phyloP scores from a whole-genome alignment of 1,139 yeast species.

The Geotrichum australiense region DNA sequence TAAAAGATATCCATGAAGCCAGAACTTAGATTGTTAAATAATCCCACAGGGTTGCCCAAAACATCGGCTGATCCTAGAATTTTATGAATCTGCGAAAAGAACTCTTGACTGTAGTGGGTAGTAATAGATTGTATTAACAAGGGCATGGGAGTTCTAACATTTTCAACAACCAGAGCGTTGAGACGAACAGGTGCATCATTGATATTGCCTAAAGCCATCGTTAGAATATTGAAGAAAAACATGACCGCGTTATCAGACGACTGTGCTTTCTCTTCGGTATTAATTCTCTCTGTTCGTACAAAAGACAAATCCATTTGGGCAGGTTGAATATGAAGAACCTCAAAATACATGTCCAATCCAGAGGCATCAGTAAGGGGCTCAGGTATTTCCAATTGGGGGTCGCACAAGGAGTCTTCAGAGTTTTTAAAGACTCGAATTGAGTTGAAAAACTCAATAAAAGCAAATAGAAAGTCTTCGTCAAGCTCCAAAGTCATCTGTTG shows the following conservation, averaged over 20 bases:
- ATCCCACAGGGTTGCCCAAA: constrained; percentile 93
- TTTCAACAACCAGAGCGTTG: constrained; percentile 82
- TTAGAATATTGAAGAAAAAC: constrained; percentile 73
- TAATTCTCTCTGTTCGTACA: constrained; percentile 78
- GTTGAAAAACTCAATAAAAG: constrained; percentile 70
- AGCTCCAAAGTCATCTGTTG: constrained; percentile 91
- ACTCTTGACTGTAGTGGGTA: constrained; percentile 88
- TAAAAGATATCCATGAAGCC: constrained; percentile 96
- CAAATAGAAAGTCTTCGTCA: constrained; percentile 88
- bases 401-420: constrained; percentile 58
- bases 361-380: constrained; percentile 57
- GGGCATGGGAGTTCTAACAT: constrained; percentile 79
- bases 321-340: constrained; percentile 88
- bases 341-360: constrained; percentile 78
- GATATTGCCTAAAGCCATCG: constrained; percentile 96
- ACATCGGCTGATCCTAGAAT: constrained; percentile 95
- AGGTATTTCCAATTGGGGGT: constrained; percentile 56
- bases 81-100: constrained; percentile 86
- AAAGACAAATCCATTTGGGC: constrained; percentile 82
- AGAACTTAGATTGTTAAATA: constrained; percentile 85
- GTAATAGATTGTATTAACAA: constrained; percentile 61
- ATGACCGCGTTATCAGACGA: constrained; percentile 48
- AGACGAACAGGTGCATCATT: constrained; percentile 93
- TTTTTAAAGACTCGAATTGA: constrained; percentile 42
- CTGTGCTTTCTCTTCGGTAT: constrained; percentile 51